Percentiles rank a stretch among this genome's conserved stretches.
phyloP scores from a whole-genome alignment of 2,329 filamentous ascomycete genomes.

The Neofusicoccum umdonicola region DNA sequence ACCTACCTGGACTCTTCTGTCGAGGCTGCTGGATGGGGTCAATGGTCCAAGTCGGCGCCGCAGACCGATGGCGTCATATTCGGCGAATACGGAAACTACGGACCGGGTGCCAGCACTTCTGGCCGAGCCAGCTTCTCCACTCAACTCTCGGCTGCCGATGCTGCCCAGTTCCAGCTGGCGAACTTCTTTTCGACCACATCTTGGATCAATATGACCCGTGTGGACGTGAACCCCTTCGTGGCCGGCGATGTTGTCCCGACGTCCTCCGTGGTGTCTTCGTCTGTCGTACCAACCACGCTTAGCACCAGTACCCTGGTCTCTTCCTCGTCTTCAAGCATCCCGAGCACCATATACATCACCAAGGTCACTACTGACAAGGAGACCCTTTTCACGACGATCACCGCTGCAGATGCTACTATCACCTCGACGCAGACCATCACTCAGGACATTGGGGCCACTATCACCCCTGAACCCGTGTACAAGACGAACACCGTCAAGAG shows the following conservation, averaged over 20 bases:
- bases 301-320: slow-evolving; percentile 22
- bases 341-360: slow-evolving; percentile 23
- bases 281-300: slow-evolving; percentile 23
- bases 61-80: slow-evolving; percentile 14
- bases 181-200: slow-evolving; percentile 41
- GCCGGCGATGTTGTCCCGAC: slow-evolving; percentile 32
- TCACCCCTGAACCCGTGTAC: slow-evolving; percentile 22
- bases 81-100: slow-evolving; percentile 56
- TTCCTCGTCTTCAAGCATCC: slow-evolving; percentile 24
- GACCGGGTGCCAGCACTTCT: slow-evolving; percentile 51
- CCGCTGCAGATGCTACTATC: slow-evolving; percentile 27
- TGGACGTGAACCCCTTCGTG: slow-evolving; percentile 39
- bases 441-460: slow-evolving; percentile 23
- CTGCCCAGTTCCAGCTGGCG: slow-evolving; percentile 40
- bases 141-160: slow-evolving; percentile 21
- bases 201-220: slow-evolving; percentile 44
- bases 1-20: slow-evolving; percentile 54
- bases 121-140: slow-evolving; percentile 28
- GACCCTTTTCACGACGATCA: slow-evolving; percentile 29
- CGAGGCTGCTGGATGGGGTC: slow-evolving; percentile 56
- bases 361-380: slow-evolving; percentile 23
- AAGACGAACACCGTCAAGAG: slow-evolving; percentile 21
- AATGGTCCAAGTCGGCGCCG: slow-evolving; percentile 34
- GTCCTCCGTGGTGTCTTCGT: slow-evolving; percentile 24
- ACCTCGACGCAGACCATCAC: slow-evolving; percentile 29